A percentile compares a stretch with the other conserved stretches of the same genome.
Conservation (phyloP, 1,284 basidiomycete genomes). For the Rhodotorula sp. region DNA sequence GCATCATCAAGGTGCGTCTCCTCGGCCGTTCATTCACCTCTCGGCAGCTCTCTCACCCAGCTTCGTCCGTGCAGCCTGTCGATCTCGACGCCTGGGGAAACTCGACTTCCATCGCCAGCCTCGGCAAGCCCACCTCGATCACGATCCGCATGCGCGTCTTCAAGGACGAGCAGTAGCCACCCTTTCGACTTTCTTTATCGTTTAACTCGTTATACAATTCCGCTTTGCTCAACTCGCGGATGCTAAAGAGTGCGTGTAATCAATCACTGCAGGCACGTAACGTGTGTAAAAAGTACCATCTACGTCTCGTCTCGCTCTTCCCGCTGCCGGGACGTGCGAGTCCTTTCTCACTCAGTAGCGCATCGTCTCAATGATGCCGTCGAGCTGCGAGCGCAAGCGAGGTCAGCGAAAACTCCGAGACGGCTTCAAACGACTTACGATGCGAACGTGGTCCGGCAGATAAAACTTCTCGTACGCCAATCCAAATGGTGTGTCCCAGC, state of each 20-base stretch:
- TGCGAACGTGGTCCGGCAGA: conserved; percentile 77
- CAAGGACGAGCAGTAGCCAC: conserved; percentile 37
- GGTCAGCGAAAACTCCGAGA: neutral
- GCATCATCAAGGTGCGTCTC: conserved; percentile 33
- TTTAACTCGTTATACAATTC: neutral
- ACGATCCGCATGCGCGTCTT: conserved; percentile 41
- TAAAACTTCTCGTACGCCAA: conserved; percentile 87
- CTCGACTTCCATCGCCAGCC: conserved; percentile 13
- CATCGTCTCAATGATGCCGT: conserved; percentile 79
- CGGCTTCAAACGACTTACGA: conserved; percentile 47
- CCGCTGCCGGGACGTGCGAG: no score
- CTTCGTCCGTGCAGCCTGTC: neutral
- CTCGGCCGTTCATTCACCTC: neutral
- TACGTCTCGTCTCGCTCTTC: no score
- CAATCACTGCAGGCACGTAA: neutral
- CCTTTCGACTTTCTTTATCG: neutral
- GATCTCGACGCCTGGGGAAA: conserved; percentile 42
- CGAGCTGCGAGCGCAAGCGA: conserved; percentile 52
- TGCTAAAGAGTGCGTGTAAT: neutral
- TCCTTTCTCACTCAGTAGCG: conserved; percentile 56
- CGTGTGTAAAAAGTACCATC: neutral
- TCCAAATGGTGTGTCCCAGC: conserved; percentile 64
- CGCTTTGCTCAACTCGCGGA: neutral
- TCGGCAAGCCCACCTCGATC: conserved; percentile 30
- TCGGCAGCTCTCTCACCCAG: neutral